A percentile compares a stretch with the other conserved stretches of the same genome.
Conservation (phyloP, 2,329 filamentous ascomycete species). For the Chalara sp. region DNA sequence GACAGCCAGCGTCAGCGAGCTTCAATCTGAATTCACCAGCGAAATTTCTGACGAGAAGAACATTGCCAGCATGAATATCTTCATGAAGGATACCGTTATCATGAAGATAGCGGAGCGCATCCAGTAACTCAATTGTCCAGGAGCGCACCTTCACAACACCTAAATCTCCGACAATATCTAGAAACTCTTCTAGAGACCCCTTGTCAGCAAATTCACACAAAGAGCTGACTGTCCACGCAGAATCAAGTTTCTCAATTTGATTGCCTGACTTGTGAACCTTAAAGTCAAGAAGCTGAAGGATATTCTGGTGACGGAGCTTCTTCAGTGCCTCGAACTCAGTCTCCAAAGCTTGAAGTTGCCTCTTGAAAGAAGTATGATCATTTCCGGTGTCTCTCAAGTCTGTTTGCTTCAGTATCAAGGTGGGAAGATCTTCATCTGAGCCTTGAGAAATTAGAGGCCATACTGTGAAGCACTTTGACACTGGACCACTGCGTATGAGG, state of each 20-base stretch:
- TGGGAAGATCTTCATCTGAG: constrained; percentile 47
- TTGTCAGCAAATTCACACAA: constrained; percentile 73
- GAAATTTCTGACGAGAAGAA: constrained; percentile 66
- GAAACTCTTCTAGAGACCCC: constrained; percentile 73
- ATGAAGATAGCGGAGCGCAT: constrained; percentile 83
- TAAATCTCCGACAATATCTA: constrained; percentile 71
- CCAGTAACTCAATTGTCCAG: constrained; percentile 88
- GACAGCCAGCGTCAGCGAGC: constrained; percentile 67
- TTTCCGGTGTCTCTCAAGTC: constrained; percentile 50
- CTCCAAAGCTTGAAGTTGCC: constrained; percentile 71
- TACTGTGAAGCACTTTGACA: constrained; percentile 66
- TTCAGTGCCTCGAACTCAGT: constrained; percentile 69
- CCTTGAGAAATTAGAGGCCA: constrained; percentile 50
- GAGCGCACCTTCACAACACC: constrained; percentile 70
- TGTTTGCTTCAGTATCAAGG: constrained; percentile 67
- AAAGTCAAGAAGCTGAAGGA: constrained; percentile 77
- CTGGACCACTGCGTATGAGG: constrained; percentile 56
- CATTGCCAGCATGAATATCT: constrained; percentile 71
- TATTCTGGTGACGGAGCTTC: constrained; percentile 65
- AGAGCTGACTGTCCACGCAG: constrained; percentile 65
- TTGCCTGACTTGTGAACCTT: constrained; percentile 69
- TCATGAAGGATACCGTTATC: constrained; percentile 78
- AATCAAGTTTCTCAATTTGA: constrained; percentile 28
- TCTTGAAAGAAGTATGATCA: constrained; percentile 61
- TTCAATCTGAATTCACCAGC: constrained; percentile 67